Conservation (phyloP, 257 asterid species). For the Solanum pennellii region DNA sequence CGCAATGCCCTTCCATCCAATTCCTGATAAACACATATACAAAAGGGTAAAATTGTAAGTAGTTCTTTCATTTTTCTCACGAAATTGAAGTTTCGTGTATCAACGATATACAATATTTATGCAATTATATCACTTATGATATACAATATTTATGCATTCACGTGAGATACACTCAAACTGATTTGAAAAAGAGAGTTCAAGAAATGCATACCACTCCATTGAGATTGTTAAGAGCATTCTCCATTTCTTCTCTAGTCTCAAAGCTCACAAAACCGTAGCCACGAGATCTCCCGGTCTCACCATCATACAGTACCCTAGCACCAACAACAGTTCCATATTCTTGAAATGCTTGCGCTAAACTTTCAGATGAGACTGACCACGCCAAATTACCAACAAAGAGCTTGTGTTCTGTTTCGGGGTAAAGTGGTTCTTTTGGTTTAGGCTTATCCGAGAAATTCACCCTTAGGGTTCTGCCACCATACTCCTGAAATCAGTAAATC, state of each 20-base stretch:
- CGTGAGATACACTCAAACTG: too few relatives aligned
- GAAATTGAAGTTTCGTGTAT: neutral
- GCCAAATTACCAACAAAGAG: slow-evolving; percentile 77
- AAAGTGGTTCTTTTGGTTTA: slow-evolving; percentile 67
- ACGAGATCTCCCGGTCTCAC: slow-evolving; percentile 76
- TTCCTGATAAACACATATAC: slow-evolving; percentile 30
- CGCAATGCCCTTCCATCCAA: slow-evolving; percentile 72
- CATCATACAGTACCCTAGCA: slow-evolving; percentile 73
- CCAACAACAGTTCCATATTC: slow-evolving; percentile 58
- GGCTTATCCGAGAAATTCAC: slow-evolving; percentile 87
- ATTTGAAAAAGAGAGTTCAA: neutral
- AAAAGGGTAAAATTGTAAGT: neutral
- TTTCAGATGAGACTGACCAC: slow-evolving; percentile 70
- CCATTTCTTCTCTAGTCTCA: slow-evolving; percentile 52
- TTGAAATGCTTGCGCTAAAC: slow-evolving; percentile 49
- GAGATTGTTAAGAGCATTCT: slow-evolving; percentile 62
- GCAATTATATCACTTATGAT: neutral
- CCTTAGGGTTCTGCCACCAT: slow-evolving; percentile 83
- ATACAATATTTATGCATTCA: neutral
- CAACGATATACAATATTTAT: neutral
- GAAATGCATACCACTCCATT: slow-evolving; percentile 59
- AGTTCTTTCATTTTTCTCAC: neutral
- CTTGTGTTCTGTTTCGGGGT: slow-evolving; percentile 82
- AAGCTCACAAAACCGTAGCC: slow-evolving; percentile 86
- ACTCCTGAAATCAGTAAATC: slow-evolving; percentile 35